Conservation (phyloP, 805 yeast genomes). For the Diddensiella transvaalensis region DNA sequence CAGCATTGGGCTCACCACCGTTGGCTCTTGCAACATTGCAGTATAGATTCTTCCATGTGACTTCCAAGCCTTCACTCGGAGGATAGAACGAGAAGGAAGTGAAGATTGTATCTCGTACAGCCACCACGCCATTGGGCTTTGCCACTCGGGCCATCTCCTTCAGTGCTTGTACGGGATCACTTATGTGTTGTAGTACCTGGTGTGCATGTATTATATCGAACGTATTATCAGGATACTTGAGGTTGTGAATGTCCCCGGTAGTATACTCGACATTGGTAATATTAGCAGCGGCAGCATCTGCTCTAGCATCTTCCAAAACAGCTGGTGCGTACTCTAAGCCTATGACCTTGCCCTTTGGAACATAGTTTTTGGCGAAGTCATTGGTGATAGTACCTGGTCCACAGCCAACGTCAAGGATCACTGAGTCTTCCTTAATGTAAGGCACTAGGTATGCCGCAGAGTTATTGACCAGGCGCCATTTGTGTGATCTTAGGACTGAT, state of each 20-base stretch:
- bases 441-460: conserved; percentile 31
- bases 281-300: conserved; percentile 15
- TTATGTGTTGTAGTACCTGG: conserved; percentile 39
- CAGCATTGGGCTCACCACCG: conserved; percentile 26
- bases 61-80: conserved; percentile 10
- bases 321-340: conserved; percentile 37
- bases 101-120: conserved; percentile 36
- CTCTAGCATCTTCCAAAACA: conserved; percentile 31
- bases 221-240: conserved; percentile 36
- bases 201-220: conserved; percentile 41
- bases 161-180: conserved; percentile 35
- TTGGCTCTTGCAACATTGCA: conserved; percentile 16
- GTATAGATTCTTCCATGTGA: conserved; percentile 17
- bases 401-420: conserved; percentile 41
- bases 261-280: conserved; percentile 26
- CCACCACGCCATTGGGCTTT: conserved; percentile 36
- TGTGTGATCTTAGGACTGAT: conserved; percentile 30
- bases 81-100: conserved; percentile 23
- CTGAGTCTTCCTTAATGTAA: conserved; percentile 28
- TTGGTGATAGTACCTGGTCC: conserved; percentile 43
- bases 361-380: conserved; percentile 35
- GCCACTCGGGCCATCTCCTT: conserved; percentile 38
- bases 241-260: conserved; percentile 32
- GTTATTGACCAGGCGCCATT: conserved; percentile 37
- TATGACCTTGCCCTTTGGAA: conserved; percentile 30